Evolutionary conservation across 805 yeast species (phyloP).

Genomic region (Metschnikowia henanensis): DNA sequence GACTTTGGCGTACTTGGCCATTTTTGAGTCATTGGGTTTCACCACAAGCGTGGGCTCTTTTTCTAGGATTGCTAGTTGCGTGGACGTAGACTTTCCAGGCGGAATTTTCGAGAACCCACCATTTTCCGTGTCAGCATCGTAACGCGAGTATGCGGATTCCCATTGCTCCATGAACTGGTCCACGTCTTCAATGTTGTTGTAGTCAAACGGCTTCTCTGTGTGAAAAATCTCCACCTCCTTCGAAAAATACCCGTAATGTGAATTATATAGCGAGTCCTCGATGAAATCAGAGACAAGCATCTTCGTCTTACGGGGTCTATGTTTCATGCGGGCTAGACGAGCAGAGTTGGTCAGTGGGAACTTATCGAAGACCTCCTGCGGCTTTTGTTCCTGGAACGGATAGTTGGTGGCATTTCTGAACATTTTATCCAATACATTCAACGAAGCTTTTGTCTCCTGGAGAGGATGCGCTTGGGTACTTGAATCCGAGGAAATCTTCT

Average conservation of each 20-base stretch:
- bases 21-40: conserved; percentile 12
- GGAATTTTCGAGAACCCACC: background rate
- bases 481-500: background rate
- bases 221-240: conserved; percentile 77
- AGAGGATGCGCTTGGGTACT: conserved; percentile 22
- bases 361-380: conserved; percentile 39
- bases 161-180: conserved; percentile 73
- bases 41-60: conserved; percentile 11
- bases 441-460: conserved; percentile 20
- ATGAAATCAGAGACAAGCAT: conserved; percentile 81
- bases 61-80: conserved; percentile 5
- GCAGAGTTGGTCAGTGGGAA: conserved; percentile 36
- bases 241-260: conserved; percentile 79
- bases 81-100: background rate
- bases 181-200: conserved; percentile 52
- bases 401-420: conserved; percentile 42
- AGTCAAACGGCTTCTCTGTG: conserved; percentile 63
- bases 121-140: conserved; percentile 31
- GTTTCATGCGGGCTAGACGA: conserved; percentile 31
- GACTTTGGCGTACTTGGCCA: conserved; percentile 29
- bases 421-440: conserved; percentile 35
- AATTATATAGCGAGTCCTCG: conserved; percentile 82
- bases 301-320: conserved; percentile 60
- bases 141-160: conserved; percentile 59
- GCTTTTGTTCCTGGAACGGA: conserved; percentile 37